Evolutionary conservation across 495 filamentous ascomycete genomes (phyloP).

Genomic region (Aspergillus panamensis): DNA sequence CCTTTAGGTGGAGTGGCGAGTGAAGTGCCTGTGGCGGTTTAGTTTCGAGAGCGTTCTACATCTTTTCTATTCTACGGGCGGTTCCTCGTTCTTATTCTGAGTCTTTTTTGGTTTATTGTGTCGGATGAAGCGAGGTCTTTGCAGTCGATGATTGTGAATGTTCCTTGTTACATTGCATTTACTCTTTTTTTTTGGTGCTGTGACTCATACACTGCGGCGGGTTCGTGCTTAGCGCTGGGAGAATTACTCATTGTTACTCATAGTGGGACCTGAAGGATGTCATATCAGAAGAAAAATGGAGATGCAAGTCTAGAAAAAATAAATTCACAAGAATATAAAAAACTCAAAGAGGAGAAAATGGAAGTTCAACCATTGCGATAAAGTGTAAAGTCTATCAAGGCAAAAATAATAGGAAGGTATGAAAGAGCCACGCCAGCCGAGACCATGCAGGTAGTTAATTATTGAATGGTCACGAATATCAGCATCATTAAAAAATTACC

Average conservation of each 20-base stretch:
- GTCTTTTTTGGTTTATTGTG: neutral
- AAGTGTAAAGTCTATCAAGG: neutral
- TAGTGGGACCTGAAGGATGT: neutral
- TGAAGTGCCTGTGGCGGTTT: neutral
- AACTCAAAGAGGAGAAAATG: neutral
- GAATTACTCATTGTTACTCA: slow-evolving; percentile 4
- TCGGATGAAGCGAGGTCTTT: neutral
- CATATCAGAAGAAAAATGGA: neutral
- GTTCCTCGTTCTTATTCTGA: neutral
- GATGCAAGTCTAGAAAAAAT: no score
- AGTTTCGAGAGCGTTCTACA: no score
- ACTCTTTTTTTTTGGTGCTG: neutral
- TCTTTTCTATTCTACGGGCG: neutral
- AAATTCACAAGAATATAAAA: no score
- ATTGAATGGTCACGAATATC: no score
- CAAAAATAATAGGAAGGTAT: neutral
- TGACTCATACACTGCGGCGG: neutral
- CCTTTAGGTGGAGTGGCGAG: neutral
- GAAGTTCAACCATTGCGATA: neutral
- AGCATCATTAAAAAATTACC: no score
- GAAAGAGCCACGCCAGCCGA: no score
- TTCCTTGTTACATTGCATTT: neutral
- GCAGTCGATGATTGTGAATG: neutral
- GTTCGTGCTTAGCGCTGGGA: neutral
- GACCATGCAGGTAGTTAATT: no score